phyloP scores from a whole-genome alignment of 2,329 filamentous ascomycete genomes.

The Xylariaceae sp. region DNA sequence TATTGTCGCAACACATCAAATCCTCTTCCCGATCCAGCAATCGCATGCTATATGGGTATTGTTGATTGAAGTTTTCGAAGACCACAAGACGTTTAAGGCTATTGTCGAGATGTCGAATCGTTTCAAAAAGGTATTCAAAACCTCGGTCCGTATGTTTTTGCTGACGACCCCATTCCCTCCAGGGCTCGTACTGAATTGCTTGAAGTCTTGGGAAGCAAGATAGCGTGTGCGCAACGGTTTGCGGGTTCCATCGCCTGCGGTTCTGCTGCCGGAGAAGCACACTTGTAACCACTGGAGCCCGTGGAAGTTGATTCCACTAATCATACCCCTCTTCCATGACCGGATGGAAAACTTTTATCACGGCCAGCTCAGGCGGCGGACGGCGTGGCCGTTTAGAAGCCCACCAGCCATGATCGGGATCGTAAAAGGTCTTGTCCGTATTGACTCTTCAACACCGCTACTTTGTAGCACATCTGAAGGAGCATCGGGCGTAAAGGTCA shows the following conservation, averaged over 20 bases:
- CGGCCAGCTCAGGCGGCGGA: constrained; percentile 11
- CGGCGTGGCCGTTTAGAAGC: constrained; percentile 9
- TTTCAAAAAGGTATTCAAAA: constrained; percentile 3
- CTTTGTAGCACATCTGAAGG: constrained; percentile 8
- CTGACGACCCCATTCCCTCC: constrained; percentile 26
- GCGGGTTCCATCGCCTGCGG: constrained; percentile 29
- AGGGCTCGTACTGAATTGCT: constrained; percentile 32
- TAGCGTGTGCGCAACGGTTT: constrained; percentile 28
- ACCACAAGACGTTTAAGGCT: constrained; percentile 11
- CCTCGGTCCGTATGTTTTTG: constrained; percentile 6
- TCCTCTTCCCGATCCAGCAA: constrained; percentile 1
- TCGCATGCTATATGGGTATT: constrained; percentile 22
- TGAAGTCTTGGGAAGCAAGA: constrained; percentile 28
- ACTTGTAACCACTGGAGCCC: constrained; percentile 27
- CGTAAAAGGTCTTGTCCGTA: constrained; percentile 10
- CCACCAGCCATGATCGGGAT: constrained; percentile 24
- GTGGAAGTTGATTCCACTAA: constrained; percentile 27
- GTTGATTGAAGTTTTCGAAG: constrained; percentile 33
- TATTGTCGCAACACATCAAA: constrained; percentile 12
- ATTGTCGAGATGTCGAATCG: constrained; percentile 3
- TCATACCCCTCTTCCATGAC: constrained; percentile 18
- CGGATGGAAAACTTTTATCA: constrained; percentile 21
- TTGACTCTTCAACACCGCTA: constrained; percentile 3
- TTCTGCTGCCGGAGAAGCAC: constrained; percentile 32
- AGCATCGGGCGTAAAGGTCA: constrained; percentile 27